These are phyloP conservation scores for Orbilia javanica DNA, from an alignment of 2,329 filamentous ascomycete genomes.

Conservation along the genomic window DNA sequence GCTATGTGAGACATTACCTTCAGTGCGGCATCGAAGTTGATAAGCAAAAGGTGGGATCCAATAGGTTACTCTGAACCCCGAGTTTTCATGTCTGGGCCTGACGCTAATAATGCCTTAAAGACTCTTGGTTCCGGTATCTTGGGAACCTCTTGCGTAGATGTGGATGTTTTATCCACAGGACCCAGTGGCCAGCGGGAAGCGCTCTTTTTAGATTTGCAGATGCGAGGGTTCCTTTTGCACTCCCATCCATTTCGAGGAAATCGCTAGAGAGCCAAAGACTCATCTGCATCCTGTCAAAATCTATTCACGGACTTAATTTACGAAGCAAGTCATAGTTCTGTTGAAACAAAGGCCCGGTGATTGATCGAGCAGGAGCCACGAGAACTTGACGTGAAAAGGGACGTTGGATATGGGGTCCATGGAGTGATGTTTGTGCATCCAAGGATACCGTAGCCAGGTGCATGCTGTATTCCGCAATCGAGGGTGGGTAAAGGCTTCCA, in stretches of 20 bases:
- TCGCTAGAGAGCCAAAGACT: neutral
- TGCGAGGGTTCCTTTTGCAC: neutral
- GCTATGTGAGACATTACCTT: neutral
- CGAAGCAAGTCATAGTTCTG: neutral
- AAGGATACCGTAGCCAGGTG: neutral
- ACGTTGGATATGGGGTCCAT: neutral
- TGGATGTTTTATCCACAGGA: neutral
- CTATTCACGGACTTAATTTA: neutral
- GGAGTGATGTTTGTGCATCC: neutral
- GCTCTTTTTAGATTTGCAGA: neutral
- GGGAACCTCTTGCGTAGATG: neutral
- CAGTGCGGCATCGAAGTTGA: neutral
- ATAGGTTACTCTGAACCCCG: neutral
- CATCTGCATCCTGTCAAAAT: conserved; percentile 2
- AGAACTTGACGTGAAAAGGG: neutral
- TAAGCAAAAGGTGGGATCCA: neutral
- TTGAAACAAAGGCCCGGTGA: conserved; percentile 2
- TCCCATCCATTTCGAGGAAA: neutral
- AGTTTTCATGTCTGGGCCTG: neutral
- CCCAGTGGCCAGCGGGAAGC: neutral
- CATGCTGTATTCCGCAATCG: neutral
- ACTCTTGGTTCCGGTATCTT: neutral
- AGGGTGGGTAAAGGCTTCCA: neutral
- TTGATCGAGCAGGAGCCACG: conserved; percentile 6
- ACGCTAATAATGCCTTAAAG: neutral